These are phyloP conservation scores for Xerocomus cyaneibrunnescens DNA, from an alignment of 1,284 basidiomycete species.

Conservation along the genomic window DNA sequence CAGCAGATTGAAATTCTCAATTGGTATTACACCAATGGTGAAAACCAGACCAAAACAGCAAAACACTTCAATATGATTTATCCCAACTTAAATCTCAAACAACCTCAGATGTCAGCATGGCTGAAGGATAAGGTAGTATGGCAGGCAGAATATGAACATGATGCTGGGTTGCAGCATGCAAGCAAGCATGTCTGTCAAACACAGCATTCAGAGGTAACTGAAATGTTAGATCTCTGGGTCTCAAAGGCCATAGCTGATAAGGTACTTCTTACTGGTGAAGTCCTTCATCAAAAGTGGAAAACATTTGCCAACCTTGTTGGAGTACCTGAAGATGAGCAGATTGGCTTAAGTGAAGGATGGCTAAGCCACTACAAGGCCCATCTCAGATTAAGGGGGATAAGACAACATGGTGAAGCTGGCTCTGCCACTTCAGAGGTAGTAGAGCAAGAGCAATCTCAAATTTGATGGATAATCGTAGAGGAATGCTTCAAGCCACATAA, in stretches of 20 bases:
- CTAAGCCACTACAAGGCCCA: neutral
- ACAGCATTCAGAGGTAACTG: neutral
- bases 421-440: neutral
- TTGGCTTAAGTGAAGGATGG: slow-evolving; percentile 8
- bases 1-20: too few relatives aligned
- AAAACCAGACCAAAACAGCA: too few relatives aligned
- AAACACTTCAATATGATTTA: too few relatives aligned
- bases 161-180: fast-evolving
- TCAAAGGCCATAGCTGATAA: slow-evolving; percentile 4
- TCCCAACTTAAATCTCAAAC: too few relatives aligned
- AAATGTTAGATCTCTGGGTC: neutral
- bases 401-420: slow-evolving; percentile 6
- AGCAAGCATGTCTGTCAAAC: slow-evolving; percentile 6
- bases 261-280: neutral
- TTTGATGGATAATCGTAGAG: neutral
- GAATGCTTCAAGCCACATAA: neutral
- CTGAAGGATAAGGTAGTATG: neutral
- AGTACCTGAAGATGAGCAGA: neutral
- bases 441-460: neutral
- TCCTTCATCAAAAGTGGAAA: slow-evolving; percentile 13
- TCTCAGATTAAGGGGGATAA: neutral
- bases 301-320: slow-evolving; percentile 9
- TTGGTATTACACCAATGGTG: too few relatives aligned
- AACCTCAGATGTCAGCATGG: too few relatives aligned
- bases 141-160: neutral